Evolutionary conservation across 768 basidiomycete genomes (phyloP).

Genomic region (Suillus tomentosus): DNA sequence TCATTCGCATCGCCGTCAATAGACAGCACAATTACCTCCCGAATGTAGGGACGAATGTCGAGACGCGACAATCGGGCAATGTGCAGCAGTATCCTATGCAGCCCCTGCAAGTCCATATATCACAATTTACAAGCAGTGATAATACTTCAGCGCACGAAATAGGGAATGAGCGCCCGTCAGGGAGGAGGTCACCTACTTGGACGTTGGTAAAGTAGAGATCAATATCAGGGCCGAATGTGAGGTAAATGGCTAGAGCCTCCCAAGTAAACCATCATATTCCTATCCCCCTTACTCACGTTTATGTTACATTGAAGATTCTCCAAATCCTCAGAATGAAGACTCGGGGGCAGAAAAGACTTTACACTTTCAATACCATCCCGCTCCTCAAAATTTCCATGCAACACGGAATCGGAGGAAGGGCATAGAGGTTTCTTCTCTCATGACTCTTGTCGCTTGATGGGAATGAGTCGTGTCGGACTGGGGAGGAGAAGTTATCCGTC

Average conservation of each 20-base stretch:
- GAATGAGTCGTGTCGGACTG: no score
- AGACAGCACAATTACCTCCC: background rate
- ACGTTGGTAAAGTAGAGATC: background rate
- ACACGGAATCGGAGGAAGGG: no score
- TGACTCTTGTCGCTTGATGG: no score
- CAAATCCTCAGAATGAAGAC: background rate
- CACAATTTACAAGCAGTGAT: background rate
- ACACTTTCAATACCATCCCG: no score
- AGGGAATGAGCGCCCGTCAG: background rate
- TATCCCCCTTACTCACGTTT: background rate
- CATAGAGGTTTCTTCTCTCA: no score
- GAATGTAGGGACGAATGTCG: background rate
- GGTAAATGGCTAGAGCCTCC: background rate
- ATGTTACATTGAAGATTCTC: background rate
- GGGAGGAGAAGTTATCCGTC: background rate
- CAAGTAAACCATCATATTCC: background rate
- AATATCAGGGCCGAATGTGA: background rate
- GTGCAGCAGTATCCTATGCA: background rate
- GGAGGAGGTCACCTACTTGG: background rate
- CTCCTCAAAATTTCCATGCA: no score
- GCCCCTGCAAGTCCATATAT: constrained; percentile 8
- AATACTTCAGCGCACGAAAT: background rate
- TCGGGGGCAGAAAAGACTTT: no score
- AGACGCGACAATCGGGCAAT: background rate
- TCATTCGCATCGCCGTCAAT: no score